phyloP scores from a whole-genome alignment of 331 rosid species.

The Malus hybrid region DNA sequence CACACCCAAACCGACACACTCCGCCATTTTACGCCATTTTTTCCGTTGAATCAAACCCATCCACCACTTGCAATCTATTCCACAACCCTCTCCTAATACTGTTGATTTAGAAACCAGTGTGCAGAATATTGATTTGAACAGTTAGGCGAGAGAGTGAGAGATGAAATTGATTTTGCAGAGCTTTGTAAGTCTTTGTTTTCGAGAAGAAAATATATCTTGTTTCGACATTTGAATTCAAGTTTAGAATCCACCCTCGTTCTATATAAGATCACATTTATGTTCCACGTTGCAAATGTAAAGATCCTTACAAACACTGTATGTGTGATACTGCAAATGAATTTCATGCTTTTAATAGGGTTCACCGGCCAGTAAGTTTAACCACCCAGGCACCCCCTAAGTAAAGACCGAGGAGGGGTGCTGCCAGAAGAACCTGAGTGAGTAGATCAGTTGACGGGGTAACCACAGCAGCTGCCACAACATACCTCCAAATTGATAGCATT shows the following conservation, averaged over 20 bases:
- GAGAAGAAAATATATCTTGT: not conserved
- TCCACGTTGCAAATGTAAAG: constrained; percentile 32
- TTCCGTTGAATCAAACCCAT: no score
- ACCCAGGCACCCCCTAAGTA: constrained; percentile 92
- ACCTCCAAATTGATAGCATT: constrained; percentile 97
- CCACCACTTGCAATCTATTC: no score
- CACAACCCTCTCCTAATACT: not conserved
- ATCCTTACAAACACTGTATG: not conserved
- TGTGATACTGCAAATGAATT: not conserved
- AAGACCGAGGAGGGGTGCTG: constrained; percentile 73
- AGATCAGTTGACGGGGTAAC: constrained; percentile 90
- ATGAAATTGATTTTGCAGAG: not conserved
- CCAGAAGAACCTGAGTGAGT: constrained; percentile 83
- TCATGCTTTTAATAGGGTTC: constrained; percentile 8
- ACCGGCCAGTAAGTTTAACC: constrained; percentile 76
- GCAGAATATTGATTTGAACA: constrained; percentile 40
- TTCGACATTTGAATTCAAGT: not conserved
- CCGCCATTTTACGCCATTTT: no score
- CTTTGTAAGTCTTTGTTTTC: not conserved
- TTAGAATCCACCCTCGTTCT: not conserved
- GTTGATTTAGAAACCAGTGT: constrained; percentile 44
- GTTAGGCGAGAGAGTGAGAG: constrained; percentile 5
- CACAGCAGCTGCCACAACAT: constrained; percentile 79
- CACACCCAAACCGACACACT: no score
- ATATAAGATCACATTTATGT: constrained; percentile 6